These are phyloP conservation scores for Aspergillus avenaceus DNA, from an alignment of 495 filamentous ascomycete genomes.

Conservation along the genomic window DNA sequence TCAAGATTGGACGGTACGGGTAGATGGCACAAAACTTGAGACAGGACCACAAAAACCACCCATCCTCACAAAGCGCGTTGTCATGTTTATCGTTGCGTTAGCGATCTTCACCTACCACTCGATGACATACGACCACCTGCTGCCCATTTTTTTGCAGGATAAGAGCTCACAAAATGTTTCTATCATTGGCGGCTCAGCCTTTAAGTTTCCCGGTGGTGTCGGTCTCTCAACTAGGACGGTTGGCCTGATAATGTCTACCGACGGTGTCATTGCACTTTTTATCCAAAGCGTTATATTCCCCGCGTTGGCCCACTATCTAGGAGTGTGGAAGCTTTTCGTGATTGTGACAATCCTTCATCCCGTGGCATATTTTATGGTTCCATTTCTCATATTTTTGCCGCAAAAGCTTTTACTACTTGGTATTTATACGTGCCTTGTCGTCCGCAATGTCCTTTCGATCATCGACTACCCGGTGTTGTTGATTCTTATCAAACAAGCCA, in stretches of 20 bases:
- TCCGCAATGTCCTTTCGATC: slow-evolving; percentile 75
- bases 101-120: slow-evolving; percentile 84
- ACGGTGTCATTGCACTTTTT: slow-evolving; percentile 74
- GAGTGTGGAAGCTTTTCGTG: slow-evolving; percentile 69
- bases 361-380: slow-evolving; percentile 70
- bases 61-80: slow-evolving; percentile 61
- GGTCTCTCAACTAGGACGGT: slow-evolving; percentile 69
- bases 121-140: slow-evolving; percentile 81
- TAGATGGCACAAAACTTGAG: slow-evolving; percentile 40
- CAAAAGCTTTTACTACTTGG: slow-evolving; percentile 52
- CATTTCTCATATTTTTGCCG: slow-evolving; percentile 62
- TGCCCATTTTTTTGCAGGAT: slow-evolving; percentile 84
- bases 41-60: slow-evolving; percentile 33
- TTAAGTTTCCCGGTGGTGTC: slow-evolving; percentile 68
- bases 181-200: slow-evolving; percentile 25
- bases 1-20: slow-evolving; percentile 44
- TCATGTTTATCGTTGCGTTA: slow-evolving; percentile 66
- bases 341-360: slow-evolving; percentile 73
- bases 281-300: slow-evolving; percentile 78
- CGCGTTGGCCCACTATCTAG: slow-evolving; percentile 62
- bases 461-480: slow-evolving; percentile 73
- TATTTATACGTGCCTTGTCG: slow-evolving; percentile 67
- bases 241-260: slow-evolving; percentile 74
- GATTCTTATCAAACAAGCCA: slow-evolving; percentile 81
- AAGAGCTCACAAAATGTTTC: slow-evolving; percentile 33